Evolutionary conservation across 768 basidiomycete species (phyloP), one percentile per base, ranked within the genome.

Genomic region (Suillus hirtellus): DNA sequence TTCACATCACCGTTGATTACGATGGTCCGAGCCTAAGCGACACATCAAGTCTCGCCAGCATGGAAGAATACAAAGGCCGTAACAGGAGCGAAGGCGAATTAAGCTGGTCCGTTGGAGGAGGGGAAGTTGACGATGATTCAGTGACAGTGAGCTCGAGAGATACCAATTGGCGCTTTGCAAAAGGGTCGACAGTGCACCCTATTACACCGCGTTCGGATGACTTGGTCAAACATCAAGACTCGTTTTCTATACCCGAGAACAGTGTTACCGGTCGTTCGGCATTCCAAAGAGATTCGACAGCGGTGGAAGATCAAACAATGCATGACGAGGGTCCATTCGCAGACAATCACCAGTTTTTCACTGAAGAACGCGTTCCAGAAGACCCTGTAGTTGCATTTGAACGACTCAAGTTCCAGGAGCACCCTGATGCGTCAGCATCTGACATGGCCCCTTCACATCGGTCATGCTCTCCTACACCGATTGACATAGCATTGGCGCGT

Each of bases 1-100:
- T 97, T 42, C 81, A 88, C 52, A 87, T 98, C 47, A 80, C 81
- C 10, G 87, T 96, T 65, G 95, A 96, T 65, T 96, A 94, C 68
- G 95, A 97, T 73, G 93, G 93, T 0, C 93, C 90, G 15, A 92
- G 90, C 75, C 80, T 97, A 63, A 95, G 93, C 10, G 96, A 97
- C 67, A 92, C 94, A 2, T 87, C 86, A 11, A 95, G 93, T 10
- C 77, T 96, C 19, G 85, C 84, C 24, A 93, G 92, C 72, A 69
- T 89, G 71, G 91, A 96, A 49, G 90, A 93, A 67, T 88, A 87
- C 77, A 78, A 76, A 65, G 79, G 80, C 53, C 78, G 82, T 50
- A 89, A 88, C 67, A 81, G 79, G 61, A 88, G 88, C 68, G 83
- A 84, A 59, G 77, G 78, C 40, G 73, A 75, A 11, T 66, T 75